Conservation (phyloP, 768 basidiomycete genomes). For the Russula virescens region DNA sequence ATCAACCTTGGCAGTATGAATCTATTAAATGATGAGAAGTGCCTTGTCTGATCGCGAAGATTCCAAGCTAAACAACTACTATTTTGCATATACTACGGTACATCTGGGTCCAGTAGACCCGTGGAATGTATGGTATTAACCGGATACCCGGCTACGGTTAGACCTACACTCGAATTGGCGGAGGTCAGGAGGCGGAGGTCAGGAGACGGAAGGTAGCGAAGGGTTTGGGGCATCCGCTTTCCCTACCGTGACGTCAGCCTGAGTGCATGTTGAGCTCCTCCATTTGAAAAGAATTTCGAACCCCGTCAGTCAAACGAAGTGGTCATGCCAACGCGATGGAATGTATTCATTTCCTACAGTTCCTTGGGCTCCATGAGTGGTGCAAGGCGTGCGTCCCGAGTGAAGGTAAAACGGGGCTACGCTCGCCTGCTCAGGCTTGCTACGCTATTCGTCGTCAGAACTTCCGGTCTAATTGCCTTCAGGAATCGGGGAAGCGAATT, state of each 20-base stretch:
- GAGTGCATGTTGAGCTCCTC: constrained; percentile 81
- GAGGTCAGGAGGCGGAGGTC: too few species aligned
- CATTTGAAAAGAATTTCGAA: constrained; percentile 71
- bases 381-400: constrained; percentile 85
- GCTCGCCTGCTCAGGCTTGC: too few species aligned
- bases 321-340: background rate
- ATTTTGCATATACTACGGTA: background rate
- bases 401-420: too few species aligned
- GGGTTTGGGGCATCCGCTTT: constrained; percentile 61
- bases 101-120: background rate
- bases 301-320: constrained; percentile 47
- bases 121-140: constrained; percentile 26
- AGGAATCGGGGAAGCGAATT: constrained; percentile 89
- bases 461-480: background rate
- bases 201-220: constrained; percentile 49
- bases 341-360: constrained; percentile 37
- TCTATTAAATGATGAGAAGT: too few species aligned
- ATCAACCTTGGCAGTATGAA: background rate
- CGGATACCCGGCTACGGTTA: constrained; percentile 43
- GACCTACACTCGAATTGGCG: constrained; percentile 63
- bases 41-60: background rate
- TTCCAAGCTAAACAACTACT: background rate
- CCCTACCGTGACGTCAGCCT: too few species aligned
- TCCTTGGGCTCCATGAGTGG: constrained; percentile 77
- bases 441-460: too few species aligned